Conservation (phyloP, 495 filamentous ascomycete genomes). For the Hypoxylon intermedium region DNA sequence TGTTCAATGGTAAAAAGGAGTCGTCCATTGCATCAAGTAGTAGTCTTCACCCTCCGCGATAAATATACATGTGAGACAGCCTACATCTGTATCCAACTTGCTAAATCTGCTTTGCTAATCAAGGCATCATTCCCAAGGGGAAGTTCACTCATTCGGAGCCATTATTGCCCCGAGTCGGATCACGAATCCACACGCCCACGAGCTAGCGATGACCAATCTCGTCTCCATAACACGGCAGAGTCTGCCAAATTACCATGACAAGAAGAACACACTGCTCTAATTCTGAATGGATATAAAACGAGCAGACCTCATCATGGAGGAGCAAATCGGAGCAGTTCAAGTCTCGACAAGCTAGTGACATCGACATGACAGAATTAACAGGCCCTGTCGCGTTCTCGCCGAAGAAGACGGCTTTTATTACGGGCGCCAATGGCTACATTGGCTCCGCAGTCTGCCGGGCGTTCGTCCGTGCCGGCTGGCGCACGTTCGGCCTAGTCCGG, state of each 20-base stretch:
- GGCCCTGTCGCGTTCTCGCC: not conserved
- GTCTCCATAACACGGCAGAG: no score
- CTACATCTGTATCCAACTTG: no score
- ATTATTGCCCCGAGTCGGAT: conserved; percentile 18
- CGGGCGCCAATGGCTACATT: conserved; percentile 54
- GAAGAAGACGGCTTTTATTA: conserved; percentile 46
- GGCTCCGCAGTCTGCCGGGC: conserved; percentile 51
- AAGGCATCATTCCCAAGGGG: not conserved
- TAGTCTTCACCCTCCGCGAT: no score
- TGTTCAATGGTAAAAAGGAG: no score
- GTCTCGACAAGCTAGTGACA: not conserved
- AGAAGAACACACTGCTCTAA: not conserved
- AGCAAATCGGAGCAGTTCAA: not conserved
- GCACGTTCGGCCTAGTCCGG: conserved; percentile 48
- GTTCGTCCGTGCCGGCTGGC: conserved; percentile 51
- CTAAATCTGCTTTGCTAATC: not conserved
- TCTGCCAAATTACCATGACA: not conserved
- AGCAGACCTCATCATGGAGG: not conserved
- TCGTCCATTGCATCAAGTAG: no score
- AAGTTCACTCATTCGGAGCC: not conserved
- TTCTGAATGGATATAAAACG: not conserved
- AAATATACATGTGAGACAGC: no score
- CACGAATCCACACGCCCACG: not conserved
- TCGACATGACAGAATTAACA: conserved; percentile 11
- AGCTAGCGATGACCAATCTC: conserved; percentile 1